Percentiles rank a stretch among this genome's conserved stretches.
Evolutionary conservation across 163 green algal species (phyloP).

Genomic region (Trebouxiophyceae sp.): DNA sequence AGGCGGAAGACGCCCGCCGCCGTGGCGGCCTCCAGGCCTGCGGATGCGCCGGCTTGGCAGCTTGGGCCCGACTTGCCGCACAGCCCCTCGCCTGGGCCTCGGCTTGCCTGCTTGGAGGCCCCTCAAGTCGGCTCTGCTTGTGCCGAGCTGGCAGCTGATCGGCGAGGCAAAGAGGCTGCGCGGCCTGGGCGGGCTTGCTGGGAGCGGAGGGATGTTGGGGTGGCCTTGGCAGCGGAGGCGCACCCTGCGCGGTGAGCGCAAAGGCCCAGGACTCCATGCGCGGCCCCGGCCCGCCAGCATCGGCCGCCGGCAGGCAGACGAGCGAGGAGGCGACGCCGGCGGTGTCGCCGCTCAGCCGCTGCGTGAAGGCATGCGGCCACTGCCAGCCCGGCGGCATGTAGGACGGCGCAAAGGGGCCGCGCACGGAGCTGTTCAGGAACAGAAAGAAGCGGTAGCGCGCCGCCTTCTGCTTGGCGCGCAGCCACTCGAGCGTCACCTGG

Average conservation of each 20-base stretch:
- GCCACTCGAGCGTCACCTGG: slow-evolving; percentile 10
- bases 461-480: neutral
- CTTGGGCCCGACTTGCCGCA: no score
- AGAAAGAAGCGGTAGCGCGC: slow-evolving; percentile 58
- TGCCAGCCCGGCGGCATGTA: slow-evolving; percentile 64
- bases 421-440: slow-evolving; percentile 61
- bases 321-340: slow-evolving; percentile 50
- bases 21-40: slow-evolving; percentile 39
- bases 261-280: slow-evolving; percentile 72
- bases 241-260: slow-evolving; percentile 20
- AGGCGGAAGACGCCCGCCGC: slow-evolving; percentile 34
- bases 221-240: no score
- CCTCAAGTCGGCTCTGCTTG: no score
- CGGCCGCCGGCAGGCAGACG: slow-evolving; percentile 53
- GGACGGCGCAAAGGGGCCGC: slow-evolving; percentile 54
- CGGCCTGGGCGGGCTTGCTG: no score
- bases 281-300: slow-evolving; percentile 50
- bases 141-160: no score
- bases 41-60: no score
- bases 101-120: no score
- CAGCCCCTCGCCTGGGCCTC: no score
- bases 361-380: slow-evolving; percentile 58
- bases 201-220: no score
- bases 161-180: no score
- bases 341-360: slow-evolving; percentile 16